These are phyloP conservation scores for Phytophthora sojae DNA, from an alignment of 352 stramenopile species.

Conservation along the genomic window DNA sequence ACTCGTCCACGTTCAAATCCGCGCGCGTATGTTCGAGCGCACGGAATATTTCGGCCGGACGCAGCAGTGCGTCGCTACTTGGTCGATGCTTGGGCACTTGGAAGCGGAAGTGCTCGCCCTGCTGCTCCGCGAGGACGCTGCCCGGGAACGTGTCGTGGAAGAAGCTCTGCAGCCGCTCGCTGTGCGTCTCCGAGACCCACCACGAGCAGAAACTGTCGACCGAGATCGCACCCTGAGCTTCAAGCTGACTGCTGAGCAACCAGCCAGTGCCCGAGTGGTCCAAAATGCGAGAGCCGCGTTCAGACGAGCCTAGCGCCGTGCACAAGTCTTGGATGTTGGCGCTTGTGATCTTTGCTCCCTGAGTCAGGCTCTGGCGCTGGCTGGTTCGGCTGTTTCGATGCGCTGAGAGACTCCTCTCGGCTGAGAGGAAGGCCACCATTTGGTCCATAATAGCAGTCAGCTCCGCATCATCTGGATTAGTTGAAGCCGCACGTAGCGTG, in stretches of 20 bases:
- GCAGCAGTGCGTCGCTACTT: conserved; percentile 8
- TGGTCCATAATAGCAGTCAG: conserved; percentile 23
- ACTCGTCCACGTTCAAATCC: conserved; percentile 74
- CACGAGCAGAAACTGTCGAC: conserved; percentile 60
- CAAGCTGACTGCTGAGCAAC: conserved; percentile 54
- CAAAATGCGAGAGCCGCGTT: conserved; percentile 35
- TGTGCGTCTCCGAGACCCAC: conserved; percentile 59
- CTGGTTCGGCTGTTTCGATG: conserved; percentile 18
- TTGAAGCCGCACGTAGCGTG: conserved; percentile 47
- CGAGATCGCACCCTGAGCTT: conserved; percentile 46
- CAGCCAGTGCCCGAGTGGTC: conserved; percentile 40
- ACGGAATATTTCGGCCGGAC: conserved; percentile 67
- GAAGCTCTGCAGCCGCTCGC: conserved; percentile 49
- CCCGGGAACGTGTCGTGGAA: conserved; percentile 47
- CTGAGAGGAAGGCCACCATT: conserved; percentile 15
- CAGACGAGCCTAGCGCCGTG: conserved; percentile 32
- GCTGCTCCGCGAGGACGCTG: conserved; percentile 64
- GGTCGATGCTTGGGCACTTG: conserved; percentile 63
- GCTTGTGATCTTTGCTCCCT: conserved; percentile 24
- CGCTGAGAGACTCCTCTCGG: conserved; percentile 13
- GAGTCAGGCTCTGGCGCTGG: conserved; percentile 22
- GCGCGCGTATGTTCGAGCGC: conserved; percentile 75
- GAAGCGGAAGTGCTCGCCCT: conserved; percentile 77
- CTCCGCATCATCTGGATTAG: conserved; percentile 4
- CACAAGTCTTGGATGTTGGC: conserved; percentile 49